Percentiles rank a stretch among this genome's conserved stretches.
phyloP scores from a whole-genome alignment of 176 grass and related monocot species.

The Lolium rigidum region DNA sequence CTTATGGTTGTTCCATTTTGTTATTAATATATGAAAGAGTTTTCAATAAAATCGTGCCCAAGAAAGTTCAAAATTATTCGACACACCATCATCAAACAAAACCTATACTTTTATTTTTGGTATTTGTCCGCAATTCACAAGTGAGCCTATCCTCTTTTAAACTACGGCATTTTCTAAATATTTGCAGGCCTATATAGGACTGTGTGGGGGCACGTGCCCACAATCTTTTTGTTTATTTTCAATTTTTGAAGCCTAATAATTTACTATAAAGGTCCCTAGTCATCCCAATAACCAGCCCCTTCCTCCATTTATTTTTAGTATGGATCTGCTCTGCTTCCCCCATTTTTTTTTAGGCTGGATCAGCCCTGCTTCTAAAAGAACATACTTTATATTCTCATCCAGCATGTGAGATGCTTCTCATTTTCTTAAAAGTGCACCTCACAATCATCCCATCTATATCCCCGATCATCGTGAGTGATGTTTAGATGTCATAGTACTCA shows the following conservation, averaged over 20 bases:
- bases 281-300: no score
- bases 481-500: background rate
- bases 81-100: background rate
- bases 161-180: background rate
- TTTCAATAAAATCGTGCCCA: background rate
- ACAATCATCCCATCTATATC: no score
- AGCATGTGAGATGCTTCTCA: background rate
- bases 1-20: background rate
- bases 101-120: background rate
- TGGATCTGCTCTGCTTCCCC: no score
- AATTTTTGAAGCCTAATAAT: no score
- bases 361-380: no score
- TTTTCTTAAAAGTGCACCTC: background rate
- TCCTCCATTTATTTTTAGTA: no score
- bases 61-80: background rate
- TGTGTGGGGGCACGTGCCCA: no score
- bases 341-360: no score
- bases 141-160: background rate
- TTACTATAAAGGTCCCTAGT: no score
- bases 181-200: no score
- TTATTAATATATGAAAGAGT: background rate
- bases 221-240: no score
- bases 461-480: background rate
- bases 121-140: background rate
- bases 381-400: background rate